Conservation (phyloP, 345 rosid genomes). For the Gossypium herbaceum region DNA sequence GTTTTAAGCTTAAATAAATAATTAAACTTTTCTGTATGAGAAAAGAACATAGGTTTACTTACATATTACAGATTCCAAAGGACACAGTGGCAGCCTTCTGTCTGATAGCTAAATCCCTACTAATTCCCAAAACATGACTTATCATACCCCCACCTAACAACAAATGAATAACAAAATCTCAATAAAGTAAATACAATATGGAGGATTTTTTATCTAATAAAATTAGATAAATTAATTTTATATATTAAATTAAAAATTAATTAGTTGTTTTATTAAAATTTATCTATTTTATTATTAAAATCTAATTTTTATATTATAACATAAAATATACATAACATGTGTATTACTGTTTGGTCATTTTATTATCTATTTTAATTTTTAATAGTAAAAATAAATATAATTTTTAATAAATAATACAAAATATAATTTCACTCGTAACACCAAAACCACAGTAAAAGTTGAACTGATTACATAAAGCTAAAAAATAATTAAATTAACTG, state of each 20-base stretch:
- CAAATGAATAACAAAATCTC: not conserved
- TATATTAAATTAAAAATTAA: too few relatives aligned
- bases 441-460: too few relatives aligned
- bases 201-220: too few relatives aligned
- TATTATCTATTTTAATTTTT: accelerated
- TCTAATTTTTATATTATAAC: accelerated
- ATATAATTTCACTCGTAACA: too few relatives aligned
- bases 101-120: constrained; percentile 15
- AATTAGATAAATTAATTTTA: too few relatives aligned
- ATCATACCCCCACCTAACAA: constrained; percentile 34
- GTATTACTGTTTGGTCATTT: accelerated
- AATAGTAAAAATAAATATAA: accelerated
- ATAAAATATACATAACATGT: accelerated
- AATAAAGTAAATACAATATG: too few relatives aligned
- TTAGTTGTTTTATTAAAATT: too few relatives aligned
- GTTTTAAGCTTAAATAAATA: not conserved
- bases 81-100: not conserved
- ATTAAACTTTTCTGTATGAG: not conserved
- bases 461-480: too few relatives aligned
- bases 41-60: constrained; percentile 24
- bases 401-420: too few relatives aligned
- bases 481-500: too few relatives aligned
- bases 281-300: too few relatives aligned
- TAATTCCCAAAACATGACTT: constrained; percentile 28
- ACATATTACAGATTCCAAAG: constrained; percentile 20